phyloP scores from a whole-genome alignment of 768 basidiomycete species.

The Lactifluus hygrophoroides region DNA sequence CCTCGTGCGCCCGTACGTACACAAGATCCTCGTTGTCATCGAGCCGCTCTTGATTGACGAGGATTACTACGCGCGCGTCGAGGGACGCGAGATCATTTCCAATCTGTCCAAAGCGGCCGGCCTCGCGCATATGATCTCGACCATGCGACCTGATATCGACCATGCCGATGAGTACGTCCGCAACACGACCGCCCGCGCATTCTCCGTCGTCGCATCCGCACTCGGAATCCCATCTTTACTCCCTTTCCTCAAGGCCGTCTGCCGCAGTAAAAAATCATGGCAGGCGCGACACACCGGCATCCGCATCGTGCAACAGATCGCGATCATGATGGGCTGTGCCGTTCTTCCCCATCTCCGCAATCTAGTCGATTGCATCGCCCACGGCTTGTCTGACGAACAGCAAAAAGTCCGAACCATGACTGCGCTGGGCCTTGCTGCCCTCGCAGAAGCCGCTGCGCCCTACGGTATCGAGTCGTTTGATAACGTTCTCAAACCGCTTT shows the following conservation, averaged over 20 bases:
- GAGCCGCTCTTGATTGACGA: conserved; percentile 98
- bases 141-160: conserved; percentile 99
- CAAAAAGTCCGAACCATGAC: conserved; percentile 97
- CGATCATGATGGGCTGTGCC: conserved; percentile 99
- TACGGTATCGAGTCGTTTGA: conserved; percentile 99
- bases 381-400: conserved; percentile 88
- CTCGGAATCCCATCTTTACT: conserved; percentile 96
- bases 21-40: conserved; percentile 99
- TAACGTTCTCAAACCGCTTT: conserved; percentile 88
- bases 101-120: conserved; percentile 98
- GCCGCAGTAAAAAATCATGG: conserved; percentile 99
- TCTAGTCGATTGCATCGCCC: conserved; percentile 91
- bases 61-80: conserved; percentile 93
- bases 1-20: conserved; percentile 96
- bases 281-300: conserved; percentile 99
- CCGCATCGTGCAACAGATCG: conserved; percentile 98
- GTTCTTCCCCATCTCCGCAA: conserved; percentile 95
- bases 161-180: conserved; percentile 99
- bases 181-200: conserved; percentile 97
- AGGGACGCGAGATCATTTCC: conserved; percentile 98
- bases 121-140: conserved; percentile 99
- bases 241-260: conserved; percentile 97
- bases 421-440: conserved; percentile 80
- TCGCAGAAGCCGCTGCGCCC: conserved; percentile 95
- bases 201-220: conserved; percentile 97